These are phyloP conservation scores for Ensete glaucum DNA, from an alignment of 176 grass and related monocot genomes.

Conservation along the genomic window DNA sequence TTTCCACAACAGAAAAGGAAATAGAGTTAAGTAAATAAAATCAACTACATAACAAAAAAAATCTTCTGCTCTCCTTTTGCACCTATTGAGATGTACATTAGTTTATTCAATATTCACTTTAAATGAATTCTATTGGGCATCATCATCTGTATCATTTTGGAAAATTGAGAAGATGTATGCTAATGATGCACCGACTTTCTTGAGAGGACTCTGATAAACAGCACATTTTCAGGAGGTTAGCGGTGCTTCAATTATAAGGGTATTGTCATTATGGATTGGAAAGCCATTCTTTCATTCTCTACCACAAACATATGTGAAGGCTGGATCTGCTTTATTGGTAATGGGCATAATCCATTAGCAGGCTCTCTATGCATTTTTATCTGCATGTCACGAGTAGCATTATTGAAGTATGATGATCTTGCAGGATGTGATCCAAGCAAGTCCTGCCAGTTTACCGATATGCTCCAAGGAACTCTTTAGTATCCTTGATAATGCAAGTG, in stretches of 20 bases:
- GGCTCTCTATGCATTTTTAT: constrained; percentile 3
- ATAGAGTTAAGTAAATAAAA: too few species aligned
- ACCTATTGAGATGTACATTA: background rate
- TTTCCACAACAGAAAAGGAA: too few species aligned
- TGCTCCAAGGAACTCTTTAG: constrained; percentile 68
- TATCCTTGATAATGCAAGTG: constrained; percentile 79
- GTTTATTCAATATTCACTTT: background rate
- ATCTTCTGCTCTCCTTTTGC: background rate
- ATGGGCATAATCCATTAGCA: background rate
- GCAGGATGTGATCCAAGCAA: constrained; percentile 62
- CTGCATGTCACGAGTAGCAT: background rate
- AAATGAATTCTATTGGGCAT: background rate
- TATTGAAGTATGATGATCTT: constrained; percentile 12
- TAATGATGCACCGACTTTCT: background rate
- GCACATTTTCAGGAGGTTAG: constrained; percentile 50
- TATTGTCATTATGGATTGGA: constrained; percentile 55
- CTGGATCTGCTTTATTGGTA: constrained; percentile 75
- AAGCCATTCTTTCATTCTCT: constrained; percentile 68
- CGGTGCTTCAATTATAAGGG: constrained; percentile 48
- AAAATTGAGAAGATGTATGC: background rate
- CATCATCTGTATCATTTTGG: background rate
- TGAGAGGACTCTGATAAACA: background rate
- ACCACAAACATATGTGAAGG: constrained; percentile 56
- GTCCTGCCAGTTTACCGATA: constrained; percentile 34
- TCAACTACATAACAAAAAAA: too few species aligned